Evolutionary conservation across 441 rosid species (phyloP).

Genomic region (Bocquillonia castaneifolia): DNA sequence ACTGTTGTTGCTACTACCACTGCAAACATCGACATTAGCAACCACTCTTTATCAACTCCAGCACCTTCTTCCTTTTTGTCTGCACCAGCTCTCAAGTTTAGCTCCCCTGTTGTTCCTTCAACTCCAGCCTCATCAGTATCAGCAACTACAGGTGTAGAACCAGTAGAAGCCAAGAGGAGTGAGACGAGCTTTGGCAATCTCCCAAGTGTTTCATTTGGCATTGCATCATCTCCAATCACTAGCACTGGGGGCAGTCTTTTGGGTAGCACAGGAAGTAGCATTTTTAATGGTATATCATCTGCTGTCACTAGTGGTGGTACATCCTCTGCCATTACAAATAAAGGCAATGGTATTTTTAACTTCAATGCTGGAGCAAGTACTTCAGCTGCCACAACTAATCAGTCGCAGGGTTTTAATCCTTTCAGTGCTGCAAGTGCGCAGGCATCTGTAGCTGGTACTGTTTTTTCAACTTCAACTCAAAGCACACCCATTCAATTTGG

Average conservation of each 20-base stretch:
- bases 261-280: constrained; percentile 26
- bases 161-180: constrained; percentile 40
- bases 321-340: constrained; percentile 30
- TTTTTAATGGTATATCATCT: constrained; percentile 32
- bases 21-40: constrained; percentile 19
- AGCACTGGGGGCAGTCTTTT: constrained; percentile 29
- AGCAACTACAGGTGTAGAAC: constrained; percentile 27
- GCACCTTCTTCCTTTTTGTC: constrained; percentile 24
- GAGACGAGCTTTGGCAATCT: constrained; percentile 31
- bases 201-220: constrained; percentile 29
- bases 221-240: constrained; percentile 29
- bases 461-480: constrained; percentile 43
- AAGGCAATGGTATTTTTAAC: constrained; percentile 34
- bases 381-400: constrained; percentile 30
- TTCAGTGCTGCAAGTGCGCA: constrained; percentile 36
- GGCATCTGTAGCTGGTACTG: constrained; percentile 38
- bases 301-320: constrained; percentile 28
- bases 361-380: constrained; percentile 40
- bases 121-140: constrained; percentile 30
- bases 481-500: constrained; percentile 46
- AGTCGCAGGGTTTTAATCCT: constrained; percentile 42
- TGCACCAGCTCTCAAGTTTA: constrained; percentile 38
- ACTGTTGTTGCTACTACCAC: constrained; percentile 20
- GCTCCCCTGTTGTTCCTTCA: constrained; percentile 35
- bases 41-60: constrained; percentile 21